Conservation (phyloP, 1,284 basidiomycete genomes). For the Psilocybe mexicana region DNA sequence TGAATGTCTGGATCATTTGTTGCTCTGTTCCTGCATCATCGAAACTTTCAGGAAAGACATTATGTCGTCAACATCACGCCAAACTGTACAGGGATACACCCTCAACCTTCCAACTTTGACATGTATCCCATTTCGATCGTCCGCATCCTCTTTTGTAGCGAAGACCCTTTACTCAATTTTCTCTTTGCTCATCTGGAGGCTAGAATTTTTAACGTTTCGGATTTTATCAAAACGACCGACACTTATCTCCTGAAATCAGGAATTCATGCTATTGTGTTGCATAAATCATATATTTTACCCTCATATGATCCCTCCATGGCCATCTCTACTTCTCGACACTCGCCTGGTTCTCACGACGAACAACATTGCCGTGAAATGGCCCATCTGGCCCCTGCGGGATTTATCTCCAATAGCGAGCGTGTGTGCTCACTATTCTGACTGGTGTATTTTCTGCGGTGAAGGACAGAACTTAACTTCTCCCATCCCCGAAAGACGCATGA, state of each 20-base stretch:
- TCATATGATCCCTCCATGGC: not conserved
- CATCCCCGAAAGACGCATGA: not conserved
- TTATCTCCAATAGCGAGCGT: not conserved
- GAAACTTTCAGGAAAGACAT: not conserved
- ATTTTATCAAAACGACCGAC: not conserved
- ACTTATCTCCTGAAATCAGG: not conserved
- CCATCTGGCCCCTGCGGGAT: conserved; percentile 3
- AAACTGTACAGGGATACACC: not conserved
- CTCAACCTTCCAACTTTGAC: not conserved
- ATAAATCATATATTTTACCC: not conserved
- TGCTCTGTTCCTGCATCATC: not conserved
- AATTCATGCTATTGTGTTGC: not conserved
- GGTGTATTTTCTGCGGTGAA: not conserved
- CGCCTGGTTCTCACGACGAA: not conserved
- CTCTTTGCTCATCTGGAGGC: not conserved
- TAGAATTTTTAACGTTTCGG: not conserved
- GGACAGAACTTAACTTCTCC: not conserved
- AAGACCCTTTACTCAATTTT: not conserved
- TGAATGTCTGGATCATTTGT: not conserved
- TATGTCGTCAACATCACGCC: not conserved
- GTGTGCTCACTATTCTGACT: not conserved
- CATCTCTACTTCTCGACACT: not conserved
- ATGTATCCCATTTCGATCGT: not conserved
- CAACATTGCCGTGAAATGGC: not conserved
- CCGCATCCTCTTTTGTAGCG: not conserved